Evolutionary conservation across 768 basidiomycete species (phyloP).

Genomic region (Trametes elegans): DNA sequence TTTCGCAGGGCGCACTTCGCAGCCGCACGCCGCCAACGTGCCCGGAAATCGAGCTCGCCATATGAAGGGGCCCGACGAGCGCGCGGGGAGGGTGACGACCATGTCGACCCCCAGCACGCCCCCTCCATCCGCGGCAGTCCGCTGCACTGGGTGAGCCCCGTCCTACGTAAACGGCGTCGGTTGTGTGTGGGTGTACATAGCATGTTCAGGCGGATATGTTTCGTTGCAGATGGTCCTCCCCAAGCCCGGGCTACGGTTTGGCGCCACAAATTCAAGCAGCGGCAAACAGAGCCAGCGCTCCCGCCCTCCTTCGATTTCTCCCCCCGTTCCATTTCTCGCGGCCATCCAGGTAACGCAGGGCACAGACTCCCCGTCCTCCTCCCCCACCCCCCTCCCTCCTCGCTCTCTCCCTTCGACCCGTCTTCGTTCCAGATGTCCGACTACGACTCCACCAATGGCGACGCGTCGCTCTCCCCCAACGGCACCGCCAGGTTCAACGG

Average conservation of each 20-base stretch:
- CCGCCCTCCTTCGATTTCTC: conserved; percentile 39
- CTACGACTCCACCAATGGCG: conserved; percentile 67
- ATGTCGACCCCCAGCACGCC: conserved; percentile 17
- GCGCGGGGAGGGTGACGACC: conserved; percentile 9
- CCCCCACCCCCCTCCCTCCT: conserved; percentile 22
- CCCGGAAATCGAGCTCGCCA: conserved; percentile 5
- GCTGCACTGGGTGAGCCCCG: conserved; percentile 22
- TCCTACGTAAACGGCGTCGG: neutral
- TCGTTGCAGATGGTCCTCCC: conserved; percentile 40
- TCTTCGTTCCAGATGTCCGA: conserved; percentile 59
- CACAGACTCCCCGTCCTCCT: conserved; percentile 3
- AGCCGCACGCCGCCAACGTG: conserved; percentile 20
- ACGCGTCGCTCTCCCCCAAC: conserved; percentile 55
- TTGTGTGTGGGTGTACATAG: neutral
- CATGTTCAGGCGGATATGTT: neutral
- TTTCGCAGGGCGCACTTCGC: conserved; percentile 3
- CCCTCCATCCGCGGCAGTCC: conserved; percentile 16
- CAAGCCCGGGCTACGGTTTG: conserved; percentile 38
- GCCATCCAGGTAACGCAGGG: conserved; percentile 45
- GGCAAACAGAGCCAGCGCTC: conserved; percentile 33
- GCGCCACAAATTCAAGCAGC: conserved; percentile 35
- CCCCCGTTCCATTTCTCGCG: conserved; percentile 35
- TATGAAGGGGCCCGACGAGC: conserved; percentile 15
- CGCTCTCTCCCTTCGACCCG: conserved; percentile 22
- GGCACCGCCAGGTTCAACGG: conserved; percentile 58